Evolutionary conservation across 805 yeast species (phyloP).

Genomic region (Metschnikowia reukaufii): DNA sequence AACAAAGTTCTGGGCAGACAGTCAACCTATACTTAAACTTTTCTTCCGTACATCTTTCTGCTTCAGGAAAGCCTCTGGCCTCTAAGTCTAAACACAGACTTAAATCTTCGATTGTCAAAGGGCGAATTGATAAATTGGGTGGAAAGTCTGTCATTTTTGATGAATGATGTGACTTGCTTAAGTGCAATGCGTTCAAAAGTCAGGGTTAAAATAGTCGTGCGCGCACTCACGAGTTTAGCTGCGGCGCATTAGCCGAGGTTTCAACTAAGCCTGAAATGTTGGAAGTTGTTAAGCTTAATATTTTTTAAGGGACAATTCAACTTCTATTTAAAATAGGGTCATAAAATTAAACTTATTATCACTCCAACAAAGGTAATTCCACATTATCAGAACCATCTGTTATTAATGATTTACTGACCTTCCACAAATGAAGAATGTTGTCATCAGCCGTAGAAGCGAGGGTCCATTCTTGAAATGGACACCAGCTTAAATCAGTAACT

Average conservation of each 20-base stretch:
- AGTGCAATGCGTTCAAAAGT: slow-evolving; percentile 1
- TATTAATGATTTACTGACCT: slow-evolving; percentile 38
- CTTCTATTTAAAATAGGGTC: neutral
- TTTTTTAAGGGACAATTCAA: neutral
- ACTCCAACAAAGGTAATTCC: slow-evolving; percentile 28
- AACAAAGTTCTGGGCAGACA: slow-evolving; percentile 85
- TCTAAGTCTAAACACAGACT: slow-evolving; percentile 65
- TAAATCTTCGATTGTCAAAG: slow-evolving; percentile 49
- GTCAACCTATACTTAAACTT: slow-evolving; percentile 66
- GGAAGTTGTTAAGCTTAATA: no score
- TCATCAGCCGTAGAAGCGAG: slow-evolving; percentile 64
- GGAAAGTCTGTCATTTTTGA: slow-evolving; percentile 44
- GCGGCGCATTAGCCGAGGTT: no score
- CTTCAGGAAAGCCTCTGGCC: slow-evolving; percentile 62
- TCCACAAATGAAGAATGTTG: slow-evolving; percentile 61
- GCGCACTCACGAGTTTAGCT: slow-evolving; percentile 4
- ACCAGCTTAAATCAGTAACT: slow-evolving; percentile 71
- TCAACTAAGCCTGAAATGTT: neutral
- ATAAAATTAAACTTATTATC: neutral
- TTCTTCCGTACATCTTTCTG: slow-evolving; percentile 67
- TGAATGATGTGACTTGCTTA: neutral
- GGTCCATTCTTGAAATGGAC: slow-evolving; percentile 73
- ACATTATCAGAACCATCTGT: slow-evolving; percentile 19
- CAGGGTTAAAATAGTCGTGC: slow-evolving; percentile 8
- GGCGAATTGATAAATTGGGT: slow-evolving; percentile 41